These are phyloP conservation scores for Candida alai DNA, from an alignment of 805 yeast genomes.

Conservation along the genomic window DNA sequence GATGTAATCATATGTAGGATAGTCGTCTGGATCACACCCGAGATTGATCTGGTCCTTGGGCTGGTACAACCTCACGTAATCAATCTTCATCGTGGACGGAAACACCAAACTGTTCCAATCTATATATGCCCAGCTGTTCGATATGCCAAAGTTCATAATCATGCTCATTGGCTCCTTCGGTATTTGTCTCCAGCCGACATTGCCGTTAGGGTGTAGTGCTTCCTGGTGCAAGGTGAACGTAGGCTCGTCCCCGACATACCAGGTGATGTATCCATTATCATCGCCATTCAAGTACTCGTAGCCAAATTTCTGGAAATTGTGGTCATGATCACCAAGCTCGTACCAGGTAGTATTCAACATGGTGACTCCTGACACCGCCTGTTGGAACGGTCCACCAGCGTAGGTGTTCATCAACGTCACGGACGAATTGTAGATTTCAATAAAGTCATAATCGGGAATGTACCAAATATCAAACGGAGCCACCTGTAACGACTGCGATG, in stretches of 20 bases:
- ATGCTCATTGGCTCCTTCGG: slow-evolving; percentile 90
- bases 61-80: slow-evolving; percentile 84
- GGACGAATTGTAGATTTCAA: slow-evolving; percentile 64
- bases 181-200: slow-evolving; percentile 72
- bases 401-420: slow-evolving; percentile 82
- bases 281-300: slow-evolving; percentile 72
- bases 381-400: slow-evolving; percentile 89
- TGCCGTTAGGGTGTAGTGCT: slow-evolving; percentile 85
- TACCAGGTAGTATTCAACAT: slow-evolving; percentile 80
- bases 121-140: slow-evolving; percentile 86
- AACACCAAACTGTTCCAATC: slow-evolving; percentile 77
- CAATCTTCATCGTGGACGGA: slow-evolving; percentile 72
- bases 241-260: slow-evolving; percentile 78
- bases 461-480: slow-evolving; percentile 98
- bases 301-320: slow-evolving; percentile 66
- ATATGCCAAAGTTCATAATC: slow-evolving; percentile 78
- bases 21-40: slow-evolving; percentile 79
- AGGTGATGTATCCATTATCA: slow-evolving; percentile 66
- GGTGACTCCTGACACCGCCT: slow-evolving; percentile 80
- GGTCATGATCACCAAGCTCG: slow-evolving; percentile 50
- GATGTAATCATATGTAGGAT: slow-evolving; percentile 82
- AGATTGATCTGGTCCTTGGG: slow-evolving; percentile 53
- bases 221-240: slow-evolving; percentile 65
- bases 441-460: slow-evolving; percentile 75
- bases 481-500: slow-evolving; percentile 84